phyloP scores from a whole-genome alignment of 176 grass and related monocot species.

The Paspalum notatum region DNA sequence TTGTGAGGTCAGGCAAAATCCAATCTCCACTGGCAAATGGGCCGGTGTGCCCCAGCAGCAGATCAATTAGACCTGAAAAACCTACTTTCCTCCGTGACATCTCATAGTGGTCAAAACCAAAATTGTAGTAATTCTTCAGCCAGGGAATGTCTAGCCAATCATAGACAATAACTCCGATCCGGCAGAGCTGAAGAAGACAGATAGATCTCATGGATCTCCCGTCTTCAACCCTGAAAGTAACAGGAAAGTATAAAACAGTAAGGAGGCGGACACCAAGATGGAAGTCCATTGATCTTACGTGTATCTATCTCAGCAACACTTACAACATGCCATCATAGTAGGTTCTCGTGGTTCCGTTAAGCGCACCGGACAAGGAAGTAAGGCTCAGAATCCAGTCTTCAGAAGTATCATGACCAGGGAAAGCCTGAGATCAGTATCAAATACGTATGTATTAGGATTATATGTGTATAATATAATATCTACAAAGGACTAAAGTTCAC shows the following conservation, averaged over 20 bases:
- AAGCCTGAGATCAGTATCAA: conserved; percentile 59
- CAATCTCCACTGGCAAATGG: conserved; percentile 90
- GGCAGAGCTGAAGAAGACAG: conserved; percentile 84
- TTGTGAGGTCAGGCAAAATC: conserved; percentile 95
- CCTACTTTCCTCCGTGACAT: conserved; percentile 86
- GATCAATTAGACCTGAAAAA: conserved; percentile 70
- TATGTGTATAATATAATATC: conserved; percentile 27
- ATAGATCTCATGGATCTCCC: conserved; percentile 83
- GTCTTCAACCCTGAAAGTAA: conserved; percentile 76
- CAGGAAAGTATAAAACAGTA: background rate
- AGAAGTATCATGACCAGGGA: conserved; percentile 84
- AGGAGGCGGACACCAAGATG: background rate
- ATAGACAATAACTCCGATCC: conserved; percentile 87
- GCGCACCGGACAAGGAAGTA: conserved; percentile 88
- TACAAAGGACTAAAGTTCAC: background rate
- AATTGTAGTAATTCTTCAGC: conserved; percentile 97
- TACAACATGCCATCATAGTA: conserved; percentile 98
- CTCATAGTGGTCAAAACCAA: conserved; percentile 94
- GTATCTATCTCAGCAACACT: conserved; percentile 37
- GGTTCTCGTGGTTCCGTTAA: conserved; percentile 97
- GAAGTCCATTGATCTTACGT: background rate
- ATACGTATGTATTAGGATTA: conserved; percentile 31
- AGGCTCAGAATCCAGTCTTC: conserved; percentile 95
- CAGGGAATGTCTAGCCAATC: conserved; percentile 92
- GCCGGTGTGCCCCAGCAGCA: conserved; percentile 72